Conservation (phyloP, 306 rosid genomes). For the Ziziphus jujuba region DNA sequence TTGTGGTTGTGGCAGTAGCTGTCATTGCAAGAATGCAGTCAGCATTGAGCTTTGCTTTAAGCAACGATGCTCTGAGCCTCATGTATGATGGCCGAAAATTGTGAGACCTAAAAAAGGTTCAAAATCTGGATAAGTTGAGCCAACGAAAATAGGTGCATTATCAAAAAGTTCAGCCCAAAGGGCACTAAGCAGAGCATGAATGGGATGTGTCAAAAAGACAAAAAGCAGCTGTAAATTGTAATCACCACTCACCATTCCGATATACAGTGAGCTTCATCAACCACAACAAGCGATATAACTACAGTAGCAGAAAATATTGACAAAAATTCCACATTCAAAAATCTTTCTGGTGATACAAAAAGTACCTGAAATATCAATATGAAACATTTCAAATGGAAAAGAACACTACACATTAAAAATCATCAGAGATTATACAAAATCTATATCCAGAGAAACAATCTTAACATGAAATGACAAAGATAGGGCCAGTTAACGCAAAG, state of each 20-base stretch:
- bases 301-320: slow-evolving; percentile 56
- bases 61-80: slow-evolving; percentile 89
- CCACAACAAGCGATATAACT: slow-evolving; percentile 69
- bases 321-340: slow-evolving; percentile 72
- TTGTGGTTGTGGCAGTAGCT: slow-evolving; percentile 87
- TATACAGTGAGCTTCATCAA: slow-evolving; percentile 94
- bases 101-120: slow-evolving; percentile 68
- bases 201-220: slow-evolving; percentile 4
- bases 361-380: slow-evolving; percentile 59
- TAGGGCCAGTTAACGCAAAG: no score
- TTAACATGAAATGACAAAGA: background rate
- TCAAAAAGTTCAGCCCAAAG: slow-evolving; percentile 23
- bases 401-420: background rate
- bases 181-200: slow-evolving; percentile 10
- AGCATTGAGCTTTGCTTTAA: slow-evolving; percentile 58
- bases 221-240: slow-evolving; percentile 5
- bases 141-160: background rate
- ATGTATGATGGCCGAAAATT: slow-evolving; percentile 89
- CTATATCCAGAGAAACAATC: background rate
- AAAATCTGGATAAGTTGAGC: slow-evolving; percentile 2
- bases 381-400: slow-evolving; percentile 1
- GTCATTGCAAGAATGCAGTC: slow-evolving; percentile 89
- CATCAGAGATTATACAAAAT: background rate
- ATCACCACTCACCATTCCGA: slow-evolving; percentile 81
- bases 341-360: slow-evolving; percentile 92